Evolutionary conservation across 1,139 yeast species (phyloP).

Genomic region (Geotrichum fermentans): DNA sequence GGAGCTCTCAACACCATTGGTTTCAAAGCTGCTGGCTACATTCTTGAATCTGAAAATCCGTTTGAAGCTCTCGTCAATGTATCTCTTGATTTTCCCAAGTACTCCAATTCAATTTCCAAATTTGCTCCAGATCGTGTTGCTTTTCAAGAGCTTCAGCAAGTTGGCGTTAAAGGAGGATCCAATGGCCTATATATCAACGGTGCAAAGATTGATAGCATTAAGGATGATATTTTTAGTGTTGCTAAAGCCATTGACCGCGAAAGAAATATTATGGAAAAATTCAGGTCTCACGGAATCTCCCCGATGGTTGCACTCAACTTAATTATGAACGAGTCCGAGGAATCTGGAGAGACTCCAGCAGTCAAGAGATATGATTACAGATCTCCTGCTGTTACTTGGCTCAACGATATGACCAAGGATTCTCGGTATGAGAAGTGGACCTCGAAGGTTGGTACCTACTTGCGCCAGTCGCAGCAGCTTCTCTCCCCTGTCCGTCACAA

Average conservation of each 20-base stretch:
- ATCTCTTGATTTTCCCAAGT: slow-evolving; percentile 37
- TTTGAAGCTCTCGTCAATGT: slow-evolving; percentile 34
- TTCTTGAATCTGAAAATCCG: slow-evolving; percentile 30
- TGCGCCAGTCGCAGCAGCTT: slow-evolving; percentile 44
- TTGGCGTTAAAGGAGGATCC: slow-evolving; percentile 32
- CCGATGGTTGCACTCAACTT: slow-evolving; percentile 22
- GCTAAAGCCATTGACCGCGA: slow-evolving; percentile 36
- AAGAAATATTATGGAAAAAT: slow-evolving; percentile 24
- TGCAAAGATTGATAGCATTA: slow-evolving; percentile 28
- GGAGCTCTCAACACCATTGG: slow-evolving; percentile 34
- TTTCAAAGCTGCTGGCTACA: slow-evolving; percentile 32
- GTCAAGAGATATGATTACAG: slow-evolving; percentile 43
- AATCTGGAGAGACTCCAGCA: slow-evolving; percentile 17
- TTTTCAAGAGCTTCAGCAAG: slow-evolving; percentile 26
- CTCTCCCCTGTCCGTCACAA: slow-evolving; percentile 70
- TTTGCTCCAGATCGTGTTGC: slow-evolving; percentile 25
- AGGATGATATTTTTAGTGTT: slow-evolving; percentile 32
- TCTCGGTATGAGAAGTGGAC: slow-evolving; percentile 46
- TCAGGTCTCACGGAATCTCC: slow-evolving; percentile 25
- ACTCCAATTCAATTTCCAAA: slow-evolving; percentile 28
- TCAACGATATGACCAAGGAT: slow-evolving; percentile 74
- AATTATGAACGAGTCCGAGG: slow-evolving; percentile 15
- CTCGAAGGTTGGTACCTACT: slow-evolving; percentile 41
- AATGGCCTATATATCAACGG: slow-evolving; percentile 40
- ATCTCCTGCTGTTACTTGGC: slow-evolving; percentile 52